These are phyloP conservation scores for Geosmithia morbida DNA, from an alignment of 2,329 filamentous ascomycete genomes.

Conservation along the genomic window DNA sequence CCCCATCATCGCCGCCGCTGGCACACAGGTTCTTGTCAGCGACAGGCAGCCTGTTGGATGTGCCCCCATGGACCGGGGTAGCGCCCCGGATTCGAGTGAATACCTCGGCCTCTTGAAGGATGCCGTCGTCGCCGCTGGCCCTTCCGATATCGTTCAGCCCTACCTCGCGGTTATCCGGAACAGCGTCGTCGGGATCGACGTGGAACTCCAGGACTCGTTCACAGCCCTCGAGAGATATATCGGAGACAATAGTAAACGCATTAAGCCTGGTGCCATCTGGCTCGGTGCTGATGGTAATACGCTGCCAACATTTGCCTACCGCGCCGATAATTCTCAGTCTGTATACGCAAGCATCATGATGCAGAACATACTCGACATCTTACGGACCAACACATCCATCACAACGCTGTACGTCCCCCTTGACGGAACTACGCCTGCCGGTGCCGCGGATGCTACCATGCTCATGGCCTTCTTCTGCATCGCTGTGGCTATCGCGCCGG, in stretches of 20 bases:
- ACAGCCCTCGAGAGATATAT: constrained; percentile 54
- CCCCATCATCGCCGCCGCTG: constrained; percentile 58
- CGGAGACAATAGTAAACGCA: constrained; percentile 42
- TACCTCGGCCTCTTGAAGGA: constrained; percentile 8
- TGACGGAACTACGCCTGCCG: constrained; percentile 33
- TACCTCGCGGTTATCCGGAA: background rate
- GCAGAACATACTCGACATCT: constrained; percentile 43
- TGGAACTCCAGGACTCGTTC: constrained; percentile 28
- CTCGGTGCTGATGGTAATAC: constrained; percentile 43
- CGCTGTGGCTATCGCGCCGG: constrained; percentile 61
- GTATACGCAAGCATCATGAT: constrained; percentile 30
- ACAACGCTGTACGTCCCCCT: constrained; percentile 47
- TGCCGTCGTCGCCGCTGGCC: constrained; percentile 8
- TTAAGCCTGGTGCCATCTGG: constrained; percentile 68
- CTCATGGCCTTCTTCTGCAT: constrained; percentile 55
- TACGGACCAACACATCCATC: constrained; percentile 31
- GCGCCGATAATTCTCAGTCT: constrained; percentile 37
- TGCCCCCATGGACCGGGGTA: constrained; percentile 10
- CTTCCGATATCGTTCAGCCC: background rate
- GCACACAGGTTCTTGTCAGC: constrained; percentile 59
- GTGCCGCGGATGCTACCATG: constrained; percentile 27
- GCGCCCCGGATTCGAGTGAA: constrained; percentile 3
- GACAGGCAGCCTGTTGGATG: constrained; percentile 34
- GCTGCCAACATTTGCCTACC: constrained; percentile 52
- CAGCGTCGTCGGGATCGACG: constrained; percentile 2